These are phyloP conservation scores for Aphanocladium album DNA, from an alignment of 2,329 filamentous ascomycete genomes.

Conservation along the genomic window DNA sequence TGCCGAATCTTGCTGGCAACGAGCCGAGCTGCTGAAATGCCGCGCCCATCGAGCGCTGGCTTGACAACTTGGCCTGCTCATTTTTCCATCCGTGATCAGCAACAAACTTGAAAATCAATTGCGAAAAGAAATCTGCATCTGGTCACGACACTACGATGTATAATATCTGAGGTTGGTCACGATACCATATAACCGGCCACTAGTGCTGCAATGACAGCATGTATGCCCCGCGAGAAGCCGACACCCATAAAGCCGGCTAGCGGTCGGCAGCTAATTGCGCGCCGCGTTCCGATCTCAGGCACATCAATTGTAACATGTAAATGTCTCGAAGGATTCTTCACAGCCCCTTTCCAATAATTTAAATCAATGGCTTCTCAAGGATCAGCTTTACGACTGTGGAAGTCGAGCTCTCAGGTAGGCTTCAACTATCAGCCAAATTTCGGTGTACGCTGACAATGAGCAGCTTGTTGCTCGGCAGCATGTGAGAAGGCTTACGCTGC, in stretches of 20 bases:
- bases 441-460: background rate
- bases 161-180: background rate
- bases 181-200: constrained; percentile 6
- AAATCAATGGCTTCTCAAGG: constrained; percentile 1
- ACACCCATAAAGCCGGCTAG: constrained; percentile 10
- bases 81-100: background rate
- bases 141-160: background rate
- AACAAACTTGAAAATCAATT: background rate
- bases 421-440: background rate
- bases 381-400: constrained; percentile 5
- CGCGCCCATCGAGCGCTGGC: background rate
- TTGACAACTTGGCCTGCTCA: background rate
- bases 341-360: background rate
- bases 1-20: background rate
- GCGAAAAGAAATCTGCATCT: background rate
- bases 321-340: background rate
- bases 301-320: background rate
- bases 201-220: background rate
- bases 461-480: constrained; percentile 12
- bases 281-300: background rate
- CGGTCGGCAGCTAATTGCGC: background rate
- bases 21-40: background rate
- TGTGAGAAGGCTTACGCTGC: constrained; percentile 21
- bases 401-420: constrained; percentile 2
- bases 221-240: background rate